Evolutionary conservation across 495 filamentous ascomycete species (phyloP).

Genomic region (Cetradonia linearis): DNA sequence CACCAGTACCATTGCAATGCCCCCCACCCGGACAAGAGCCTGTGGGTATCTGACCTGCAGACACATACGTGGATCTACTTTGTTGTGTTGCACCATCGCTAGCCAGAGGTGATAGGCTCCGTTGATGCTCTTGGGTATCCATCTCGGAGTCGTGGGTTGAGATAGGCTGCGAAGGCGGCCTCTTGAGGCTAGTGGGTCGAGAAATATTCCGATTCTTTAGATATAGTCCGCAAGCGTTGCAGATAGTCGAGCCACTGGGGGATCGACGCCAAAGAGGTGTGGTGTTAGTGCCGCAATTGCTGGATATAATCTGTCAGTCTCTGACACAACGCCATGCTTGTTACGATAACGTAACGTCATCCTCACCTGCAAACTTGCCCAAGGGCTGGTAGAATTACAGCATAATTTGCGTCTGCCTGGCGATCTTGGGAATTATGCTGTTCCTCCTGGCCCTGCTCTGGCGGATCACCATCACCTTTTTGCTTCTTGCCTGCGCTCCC

Average conservation of each 20-base stretch:
- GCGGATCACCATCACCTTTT: not conserved
- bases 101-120: slow-evolving; percentile 31
- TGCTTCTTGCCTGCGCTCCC: not conserved
- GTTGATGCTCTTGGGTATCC: slow-evolving; percentile 27
- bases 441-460: slow-evolving; percentile 4
- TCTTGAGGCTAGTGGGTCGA: slow-evolving; percentile 77
- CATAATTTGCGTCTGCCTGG: slow-evolving; percentile 22
- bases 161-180: slow-evolving; percentile 19
- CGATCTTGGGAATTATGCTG: slow-evolving; percentile 17
- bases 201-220: slow-evolving; percentile 83
- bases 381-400: slow-evolving; percentile 24
- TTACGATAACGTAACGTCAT: not conserved
- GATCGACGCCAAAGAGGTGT: slow-evolving; percentile 94
- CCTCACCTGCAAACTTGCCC: slow-evolving; percentile 49
- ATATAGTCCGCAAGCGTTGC: slow-evolving; percentile 96
- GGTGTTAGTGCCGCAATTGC: slow-evolving; percentile 88
- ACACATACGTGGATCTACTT: slow-evolving; percentile 63
- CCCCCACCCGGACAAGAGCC: slow-evolving; percentile 96
- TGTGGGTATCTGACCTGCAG: slow-evolving; percentile 56
- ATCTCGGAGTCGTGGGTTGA: slow-evolving; percentile 22
- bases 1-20: slow-evolving; percentile 91
- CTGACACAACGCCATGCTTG: not conserved
- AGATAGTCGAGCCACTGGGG: slow-evolving; percentile 86
- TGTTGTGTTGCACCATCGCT: slow-evolving; percentile 32
- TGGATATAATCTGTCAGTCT: slow-evolving; percentile 34